phyloP scores from a whole-genome alignment of 2,329 filamentous ascomycete genomes.

The Fusarium brachygibbosum region DNA sequence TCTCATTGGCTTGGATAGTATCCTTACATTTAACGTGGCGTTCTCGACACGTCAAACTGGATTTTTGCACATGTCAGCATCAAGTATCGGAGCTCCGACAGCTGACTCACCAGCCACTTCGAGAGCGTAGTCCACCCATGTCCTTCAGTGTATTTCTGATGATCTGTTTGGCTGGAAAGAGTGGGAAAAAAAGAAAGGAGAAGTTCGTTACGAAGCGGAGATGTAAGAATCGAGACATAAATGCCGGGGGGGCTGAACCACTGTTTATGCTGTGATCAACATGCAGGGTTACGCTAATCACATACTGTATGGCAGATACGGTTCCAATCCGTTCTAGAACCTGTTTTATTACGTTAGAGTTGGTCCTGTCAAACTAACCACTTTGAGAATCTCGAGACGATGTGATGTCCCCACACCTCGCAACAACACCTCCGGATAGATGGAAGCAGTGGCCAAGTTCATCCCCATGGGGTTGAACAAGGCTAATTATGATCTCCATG shows the following conservation, averaged over 20 bases:
- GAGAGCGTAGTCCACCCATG: conserved; percentile 17
- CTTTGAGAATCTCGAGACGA: conserved; percentile 2
- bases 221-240: background rate
- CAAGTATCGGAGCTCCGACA: background rate
- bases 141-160: background rate
- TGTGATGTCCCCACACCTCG: background rate
- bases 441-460: background rate
- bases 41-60: conserved; percentile 13
- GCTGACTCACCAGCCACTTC: conserved; percentile 13
- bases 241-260: background rate
- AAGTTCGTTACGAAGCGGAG: conserved; percentile 1
- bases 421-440: background rate
- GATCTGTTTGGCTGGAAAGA: background rate
- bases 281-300: background rate
- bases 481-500: background rate
- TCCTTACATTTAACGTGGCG: conserved; percentile 12
- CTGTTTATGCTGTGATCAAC: background rate
- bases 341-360: background rate
- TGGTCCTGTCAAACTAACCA: background rate
- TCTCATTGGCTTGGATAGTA: accelerated
- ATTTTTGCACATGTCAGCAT: background rate
- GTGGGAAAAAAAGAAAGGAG: background rate
- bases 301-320: background rate
- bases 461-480: conserved; percentile 11
- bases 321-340: background rate